Conservation (phyloP, 257 asterid genomes). For the Echium plantagineum region DNA sequence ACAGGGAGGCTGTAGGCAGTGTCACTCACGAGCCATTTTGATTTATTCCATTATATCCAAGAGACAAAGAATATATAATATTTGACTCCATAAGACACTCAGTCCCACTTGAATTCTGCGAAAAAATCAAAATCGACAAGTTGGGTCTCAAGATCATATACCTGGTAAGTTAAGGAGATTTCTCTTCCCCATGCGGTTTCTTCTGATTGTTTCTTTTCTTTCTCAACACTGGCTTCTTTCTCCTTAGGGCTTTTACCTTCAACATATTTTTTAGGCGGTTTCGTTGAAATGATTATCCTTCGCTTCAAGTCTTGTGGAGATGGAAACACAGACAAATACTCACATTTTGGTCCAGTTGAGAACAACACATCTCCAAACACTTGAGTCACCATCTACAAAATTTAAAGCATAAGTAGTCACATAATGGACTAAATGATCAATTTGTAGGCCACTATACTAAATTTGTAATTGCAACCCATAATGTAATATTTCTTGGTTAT, state of each 20-base stretch:
- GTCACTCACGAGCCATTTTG: too few relatives aligned
- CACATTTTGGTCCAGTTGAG: slow-evolving; percentile 25
- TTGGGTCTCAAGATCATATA: neutral
- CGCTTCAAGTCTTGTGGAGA: slow-evolving; percentile 57
- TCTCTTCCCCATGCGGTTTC: slow-evolving; percentile 55
- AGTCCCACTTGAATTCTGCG: neutral
- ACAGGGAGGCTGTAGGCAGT: too few relatives aligned
- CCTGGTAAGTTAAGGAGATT: slow-evolving; percentile 18
- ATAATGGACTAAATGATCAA: neutral
- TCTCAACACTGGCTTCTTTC: slow-evolving; percentile 18
- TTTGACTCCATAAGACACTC: too few relatives aligned
- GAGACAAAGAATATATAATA: too few relatives aligned
- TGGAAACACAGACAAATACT: slow-evolving; percentile 37
- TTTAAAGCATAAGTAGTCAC: neutral
- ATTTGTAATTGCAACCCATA: too few relatives aligned
- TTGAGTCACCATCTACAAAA: slow-evolving; percentile 48
- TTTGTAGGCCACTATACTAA: too few relatives aligned
- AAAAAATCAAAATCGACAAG: neutral
- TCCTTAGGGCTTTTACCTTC: slow-evolving; percentile 28
- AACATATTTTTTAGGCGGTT: slow-evolving; percentile 58
- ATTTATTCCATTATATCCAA: too few relatives aligned
- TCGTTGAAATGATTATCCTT: slow-evolving; percentile 54
- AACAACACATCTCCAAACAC: slow-evolving; percentile 40
- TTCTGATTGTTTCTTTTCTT: slow-evolving; percentile 26
- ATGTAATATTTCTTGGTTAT: too few relatives aligned